phyloP scores from a whole-genome alignment of 2,329 filamentous ascomycete genomes.

The Neonectria sp. region DNA sequence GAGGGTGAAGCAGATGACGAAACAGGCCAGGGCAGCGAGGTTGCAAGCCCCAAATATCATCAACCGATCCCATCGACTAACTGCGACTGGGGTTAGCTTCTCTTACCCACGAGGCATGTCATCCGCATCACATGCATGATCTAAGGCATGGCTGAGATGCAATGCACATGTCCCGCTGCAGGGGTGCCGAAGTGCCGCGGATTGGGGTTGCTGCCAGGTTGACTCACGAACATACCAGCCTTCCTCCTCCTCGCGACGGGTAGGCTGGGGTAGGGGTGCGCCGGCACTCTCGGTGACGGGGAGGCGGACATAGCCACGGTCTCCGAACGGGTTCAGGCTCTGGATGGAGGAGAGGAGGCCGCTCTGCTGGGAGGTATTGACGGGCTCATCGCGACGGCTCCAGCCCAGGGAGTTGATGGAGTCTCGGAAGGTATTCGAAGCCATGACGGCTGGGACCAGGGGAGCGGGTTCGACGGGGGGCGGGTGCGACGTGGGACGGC shows the following conservation, averaged over 20 bases:
- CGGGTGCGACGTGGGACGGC: slow-evolving; percentile 41
- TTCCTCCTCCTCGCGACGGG: slow-evolving; percentile 92
- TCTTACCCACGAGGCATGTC: slow-evolving; percentile 60
- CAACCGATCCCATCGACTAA: slow-evolving; percentile 97
- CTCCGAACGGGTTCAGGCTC: slow-evolving; percentile 89
- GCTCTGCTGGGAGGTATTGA: slow-evolving; percentile 78
- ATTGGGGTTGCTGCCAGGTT: slow-evolving; percentile 45
- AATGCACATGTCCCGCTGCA: slow-evolving; percentile 65
- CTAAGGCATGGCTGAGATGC: slow-evolving; percentile 53
- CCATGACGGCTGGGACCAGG: slow-evolving; percentile 69
- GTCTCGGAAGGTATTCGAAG: slow-evolving; percentile 90
- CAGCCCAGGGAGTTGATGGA: slow-evolving; percentile 96
- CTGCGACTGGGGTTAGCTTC: slow-evolving; percentile 67
- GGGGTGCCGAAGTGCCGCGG: slow-evolving; percentile 52
- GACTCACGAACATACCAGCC: slow-evolving; percentile 94
- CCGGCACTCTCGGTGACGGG: slow-evolving; percentile 87
- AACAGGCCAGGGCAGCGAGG: slow-evolving; percentile 89
- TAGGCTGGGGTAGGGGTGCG: slow-evolving; percentile 88
- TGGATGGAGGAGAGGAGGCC: slow-evolving; percentile 86
- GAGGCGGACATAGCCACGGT: slow-evolving; percentile 89
- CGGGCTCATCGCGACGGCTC: slow-evolving; percentile 87
- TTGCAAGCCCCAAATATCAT: slow-evolving; percentile 94
- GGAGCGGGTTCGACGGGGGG: slow-evolving; percentile 36
- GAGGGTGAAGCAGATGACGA: slow-evolving; percentile 92
- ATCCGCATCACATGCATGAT: slow-evolving; percentile 60